Conservation (phyloP, 352 stramenopile species). For the Pythium guiyangense region DNA sequence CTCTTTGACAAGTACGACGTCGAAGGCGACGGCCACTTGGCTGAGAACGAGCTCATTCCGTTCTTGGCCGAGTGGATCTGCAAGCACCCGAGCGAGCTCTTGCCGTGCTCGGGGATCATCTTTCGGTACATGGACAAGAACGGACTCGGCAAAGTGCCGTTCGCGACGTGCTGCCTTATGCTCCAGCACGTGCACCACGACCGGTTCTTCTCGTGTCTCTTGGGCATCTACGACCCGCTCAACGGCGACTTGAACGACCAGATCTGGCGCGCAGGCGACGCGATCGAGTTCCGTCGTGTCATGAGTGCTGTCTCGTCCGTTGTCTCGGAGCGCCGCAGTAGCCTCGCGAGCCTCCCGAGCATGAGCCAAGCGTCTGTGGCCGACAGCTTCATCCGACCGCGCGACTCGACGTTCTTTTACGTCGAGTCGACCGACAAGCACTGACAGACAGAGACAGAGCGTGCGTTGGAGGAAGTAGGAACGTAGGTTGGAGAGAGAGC, state of each 20-base stretch:
- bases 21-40: conserved; percentile 56
- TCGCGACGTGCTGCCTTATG: conserved; percentile 83
- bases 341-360: conserved; percentile 27
- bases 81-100: conserved; percentile 74
- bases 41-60: conserved; percentile 60
- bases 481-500: background rate
- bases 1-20: conserved; percentile 81
- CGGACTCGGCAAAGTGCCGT: conserved; percentile 68
- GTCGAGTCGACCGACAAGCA: conserved; percentile 16
- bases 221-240: conserved; percentile 79
- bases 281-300: conserved; percentile 60
- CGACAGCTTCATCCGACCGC: conserved; percentile 31
- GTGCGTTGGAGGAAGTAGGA: background rate
- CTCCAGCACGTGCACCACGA: conserved; percentile 87
- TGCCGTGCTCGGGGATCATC: conserved; percentile 76
- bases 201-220: conserved; percentile 81
- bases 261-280: conserved; percentile 57
- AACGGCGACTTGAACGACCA: conserved; percentile 74
- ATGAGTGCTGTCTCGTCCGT: conserved; percentile 73
- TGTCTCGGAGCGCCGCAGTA: conserved; percentile 46
- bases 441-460: too few species aligned
- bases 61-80: conserved; percentile 83
- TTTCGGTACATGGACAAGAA: conserved; percentile 90
- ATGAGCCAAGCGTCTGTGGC: conserved; percentile 23
- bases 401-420: conserved; percentile 82